Evolutionary conservation across 352 stramenopile species (phyloP).

Genomic region (Paralagenidium karlingii): DNA sequence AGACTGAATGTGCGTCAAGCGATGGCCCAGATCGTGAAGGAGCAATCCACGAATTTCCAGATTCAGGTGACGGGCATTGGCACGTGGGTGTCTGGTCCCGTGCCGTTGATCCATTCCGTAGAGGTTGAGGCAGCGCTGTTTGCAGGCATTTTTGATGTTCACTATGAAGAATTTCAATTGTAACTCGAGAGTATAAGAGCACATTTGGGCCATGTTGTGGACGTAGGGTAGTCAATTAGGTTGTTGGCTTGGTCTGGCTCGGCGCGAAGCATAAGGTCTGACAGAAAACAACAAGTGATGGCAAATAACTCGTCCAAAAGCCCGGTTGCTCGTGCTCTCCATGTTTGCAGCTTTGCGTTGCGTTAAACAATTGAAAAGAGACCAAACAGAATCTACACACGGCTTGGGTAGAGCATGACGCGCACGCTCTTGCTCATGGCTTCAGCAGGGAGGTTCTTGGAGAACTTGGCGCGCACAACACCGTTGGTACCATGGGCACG

Average conservation of each 20-base stretch:
- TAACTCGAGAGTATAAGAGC: no score
- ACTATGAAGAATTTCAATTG: conserved; percentile 85
- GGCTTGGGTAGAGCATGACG: conserved; percentile 99
- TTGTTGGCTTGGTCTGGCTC: no score
- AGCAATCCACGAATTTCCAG: conserved; percentile 75
- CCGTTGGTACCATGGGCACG: conserved; percentile 97
- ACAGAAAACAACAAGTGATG: no score
- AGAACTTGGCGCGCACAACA: conserved; percentile 98
- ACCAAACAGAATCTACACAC: conserved; percentile 76
- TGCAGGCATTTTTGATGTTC: conserved; percentile 78
- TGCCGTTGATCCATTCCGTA: conserved; percentile 64
- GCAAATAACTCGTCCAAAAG: no score
- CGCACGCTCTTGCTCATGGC: conserved; percentile 95
- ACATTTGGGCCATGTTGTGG: no score
- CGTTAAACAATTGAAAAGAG: no score
- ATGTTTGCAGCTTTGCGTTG: no score
- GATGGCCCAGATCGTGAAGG: conserved; percentile 68
- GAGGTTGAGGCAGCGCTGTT: conserved; percentile 63
- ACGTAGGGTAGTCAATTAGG: no score
- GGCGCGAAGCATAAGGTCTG: no score
- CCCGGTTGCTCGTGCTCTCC: no score
- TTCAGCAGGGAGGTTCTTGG: conserved; percentile 93
- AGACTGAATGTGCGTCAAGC: conserved; percentile 67
- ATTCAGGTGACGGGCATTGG: conserved; percentile 71
- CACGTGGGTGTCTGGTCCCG: conserved; percentile 74